Evolutionary conservation across 2,329 filamentous ascomycete species (phyloP).

Genomic region (Corinectria fuckeliana): DNA sequence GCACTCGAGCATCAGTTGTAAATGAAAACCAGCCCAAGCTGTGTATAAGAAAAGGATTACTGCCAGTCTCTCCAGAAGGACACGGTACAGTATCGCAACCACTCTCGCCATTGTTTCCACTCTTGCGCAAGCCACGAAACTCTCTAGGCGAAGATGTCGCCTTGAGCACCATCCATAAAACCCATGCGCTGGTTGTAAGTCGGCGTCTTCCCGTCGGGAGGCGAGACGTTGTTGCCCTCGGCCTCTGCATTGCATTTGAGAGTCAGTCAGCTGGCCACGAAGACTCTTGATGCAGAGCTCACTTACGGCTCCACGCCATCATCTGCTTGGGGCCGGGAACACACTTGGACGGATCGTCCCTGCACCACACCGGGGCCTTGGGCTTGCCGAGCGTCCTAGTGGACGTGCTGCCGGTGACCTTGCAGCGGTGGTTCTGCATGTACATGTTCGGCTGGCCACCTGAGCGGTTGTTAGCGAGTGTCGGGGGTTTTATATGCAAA

Average conservation of each 20-base stretch:
- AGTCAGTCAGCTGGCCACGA: background rate
- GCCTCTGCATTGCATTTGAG: constrained; percentile 33
- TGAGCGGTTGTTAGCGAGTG: constrained; percentile 13
- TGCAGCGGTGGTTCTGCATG: constrained; percentile 58
- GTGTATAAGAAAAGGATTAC: constrained; percentile 3
- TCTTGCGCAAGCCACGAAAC: constrained; percentile 1
- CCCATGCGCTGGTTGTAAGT: constrained; percentile 45
- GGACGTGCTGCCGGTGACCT: constrained; percentile 51
- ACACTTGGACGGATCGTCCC: constrained; percentile 48
- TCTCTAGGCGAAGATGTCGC: constrained; percentile 37
- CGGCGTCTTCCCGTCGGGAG: constrained; percentile 37
- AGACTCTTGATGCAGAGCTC: background rate
- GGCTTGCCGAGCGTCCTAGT: constrained; percentile 49
- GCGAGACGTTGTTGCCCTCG: constrained; percentile 44
- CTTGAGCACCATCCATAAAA: constrained; percentile 42
- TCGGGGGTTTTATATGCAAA: too few relatives aligned
- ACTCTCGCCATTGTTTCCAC: background rate
- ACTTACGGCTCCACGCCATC: constrained; percentile 54
- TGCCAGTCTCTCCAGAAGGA: constrained; percentile 15
- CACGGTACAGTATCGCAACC: background rate
- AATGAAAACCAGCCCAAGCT: constrained; percentile 10
- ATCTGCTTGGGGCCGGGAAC: constrained; percentile 57
- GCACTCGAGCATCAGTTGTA: constrained; percentile 1
- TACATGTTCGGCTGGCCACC: constrained; percentile 43
- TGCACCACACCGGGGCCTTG: constrained; percentile 51